phyloP scores from a whole-genome alignment of 108 stramenopile species.

The Aurantiochytrium sp. region DNA sequence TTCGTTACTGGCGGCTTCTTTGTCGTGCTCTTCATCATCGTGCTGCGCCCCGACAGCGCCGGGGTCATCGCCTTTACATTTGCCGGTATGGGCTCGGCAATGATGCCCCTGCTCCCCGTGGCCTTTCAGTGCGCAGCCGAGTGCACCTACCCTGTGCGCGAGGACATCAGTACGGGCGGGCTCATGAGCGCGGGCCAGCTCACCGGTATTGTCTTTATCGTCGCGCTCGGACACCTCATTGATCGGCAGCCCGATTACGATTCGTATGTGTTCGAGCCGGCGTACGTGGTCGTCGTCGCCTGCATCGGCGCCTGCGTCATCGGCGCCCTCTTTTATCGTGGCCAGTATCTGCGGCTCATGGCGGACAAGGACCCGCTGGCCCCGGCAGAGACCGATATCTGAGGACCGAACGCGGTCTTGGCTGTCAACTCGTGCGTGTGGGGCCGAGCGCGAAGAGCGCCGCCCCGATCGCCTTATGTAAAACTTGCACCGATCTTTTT shows the following conservation, averaged over 20 bases:
- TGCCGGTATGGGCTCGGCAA: not conserved
- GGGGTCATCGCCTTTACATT: not conserved
- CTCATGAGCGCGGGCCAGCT: conserved; percentile 27
- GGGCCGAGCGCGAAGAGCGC: no score
- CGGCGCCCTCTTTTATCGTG: not conserved
- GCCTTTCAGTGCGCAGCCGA: conserved; percentile 25
- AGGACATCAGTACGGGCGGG: not conserved
- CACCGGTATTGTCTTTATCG: conserved; percentile 10
- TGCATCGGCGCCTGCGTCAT: not conserved
- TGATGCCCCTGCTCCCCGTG: conserved; percentile 26
- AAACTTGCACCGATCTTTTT: no score
- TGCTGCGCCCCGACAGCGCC: not conserved
- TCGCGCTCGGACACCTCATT: not conserved
- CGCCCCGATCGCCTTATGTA: no score
- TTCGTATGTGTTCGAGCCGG: not conserved
- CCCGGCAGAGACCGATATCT: not conserved
- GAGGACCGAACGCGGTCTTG: not conserved
- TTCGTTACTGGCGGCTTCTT: not conserved
- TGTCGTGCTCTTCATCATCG: not conserved
- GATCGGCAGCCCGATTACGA: not conserved
- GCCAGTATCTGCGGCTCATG: not conserved
- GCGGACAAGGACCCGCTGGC: not conserved
- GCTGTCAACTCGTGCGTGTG: not conserved
- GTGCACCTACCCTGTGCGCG: conserved; percentile 17
- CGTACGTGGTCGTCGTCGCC: not conserved